These are phyloP conservation scores for Bonia amplexicaulis DNA, from an alignment of 176 grass and related monocot species.

Conservation along the genomic window DNA sequence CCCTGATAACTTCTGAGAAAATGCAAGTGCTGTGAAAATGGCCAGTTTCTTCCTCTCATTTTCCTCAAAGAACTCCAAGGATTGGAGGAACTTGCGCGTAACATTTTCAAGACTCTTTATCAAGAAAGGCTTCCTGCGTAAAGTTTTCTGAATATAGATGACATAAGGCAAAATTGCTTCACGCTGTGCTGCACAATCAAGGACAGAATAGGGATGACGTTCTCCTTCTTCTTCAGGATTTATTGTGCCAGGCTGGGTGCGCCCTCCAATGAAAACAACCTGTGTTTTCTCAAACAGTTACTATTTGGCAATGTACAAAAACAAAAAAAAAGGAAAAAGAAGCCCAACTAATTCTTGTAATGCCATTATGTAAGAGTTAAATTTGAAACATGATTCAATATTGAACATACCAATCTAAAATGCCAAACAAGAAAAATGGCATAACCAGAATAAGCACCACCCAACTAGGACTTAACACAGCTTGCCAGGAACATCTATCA, in stretches of 20 bases:
- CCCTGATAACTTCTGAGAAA: constrained; percentile 95
- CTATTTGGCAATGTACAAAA: background rate
- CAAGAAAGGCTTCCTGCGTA: constrained; percentile 80
- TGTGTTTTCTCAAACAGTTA: constrained; percentile 12
- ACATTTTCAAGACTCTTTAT: constrained; percentile 99
- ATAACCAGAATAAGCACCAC: background rate
- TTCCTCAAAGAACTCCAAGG: constrained; percentile 91
- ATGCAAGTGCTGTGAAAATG: constrained; percentile 88
- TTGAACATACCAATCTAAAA: background rate
- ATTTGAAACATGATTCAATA: background rate
- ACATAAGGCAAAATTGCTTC: constrained; percentile 86
- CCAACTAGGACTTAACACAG: background rate
- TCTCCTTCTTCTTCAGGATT: constrained; percentile 98
- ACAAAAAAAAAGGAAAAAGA: background rate
- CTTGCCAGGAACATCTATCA: background rate
- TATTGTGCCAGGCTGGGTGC: constrained; percentile 87
- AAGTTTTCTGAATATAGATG: constrained; percentile 88
- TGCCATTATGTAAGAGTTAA: background rate
- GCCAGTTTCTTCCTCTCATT: constrained; percentile 90
- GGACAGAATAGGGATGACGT: constrained; percentile 65
- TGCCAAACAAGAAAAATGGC: background rate
- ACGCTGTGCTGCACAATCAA: constrained; percentile 70
- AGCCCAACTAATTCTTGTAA: background rate
- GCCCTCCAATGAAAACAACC: constrained; percentile 89
- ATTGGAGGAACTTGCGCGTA: constrained; percentile 87